Conservation (phyloP, 2,329 filamentous ascomycete species). For the Sarocladium kiliense region DNA sequence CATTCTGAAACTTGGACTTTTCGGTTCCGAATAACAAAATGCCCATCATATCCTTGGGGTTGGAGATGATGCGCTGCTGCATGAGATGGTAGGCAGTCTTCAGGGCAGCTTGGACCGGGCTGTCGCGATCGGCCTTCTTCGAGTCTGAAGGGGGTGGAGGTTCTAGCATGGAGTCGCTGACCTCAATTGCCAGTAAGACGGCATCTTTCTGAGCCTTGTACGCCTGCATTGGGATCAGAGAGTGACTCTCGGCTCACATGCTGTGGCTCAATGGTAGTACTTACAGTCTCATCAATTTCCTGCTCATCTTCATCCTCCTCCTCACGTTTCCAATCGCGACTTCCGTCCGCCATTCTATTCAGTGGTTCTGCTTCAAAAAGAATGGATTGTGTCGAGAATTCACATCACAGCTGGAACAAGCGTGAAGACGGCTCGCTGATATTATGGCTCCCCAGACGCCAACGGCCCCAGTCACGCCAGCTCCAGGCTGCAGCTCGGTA, state of each 20-base stretch:
- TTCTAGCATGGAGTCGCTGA: slow-evolving; percentile 82
- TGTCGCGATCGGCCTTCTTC: slow-evolving; percentile 75
- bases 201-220: slow-evolving; percentile 95
- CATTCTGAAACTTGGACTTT: slow-evolving; percentile 71
- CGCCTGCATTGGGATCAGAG: slow-evolving; percentile 44
- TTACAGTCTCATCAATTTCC: slow-evolving; percentile 58
- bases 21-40: slow-evolving; percentile 88
- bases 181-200: slow-evolving; percentile 92
- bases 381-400: slow-evolving; percentile 12
- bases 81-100: slow-evolving; percentile 94
- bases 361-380: background rate
- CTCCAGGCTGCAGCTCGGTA: slow-evolving; percentile 15
- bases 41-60: slow-evolving; percentile 95
- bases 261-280: slow-evolving; percentile 15
- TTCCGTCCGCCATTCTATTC: slow-evolving; percentile 25
- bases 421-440: slow-evolving; percentile 1
- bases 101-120: slow-evolving; percentile 74
- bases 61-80: slow-evolving; percentile 97
- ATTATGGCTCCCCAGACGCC: background rate
- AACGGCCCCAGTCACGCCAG: slow-evolving; percentile 15
- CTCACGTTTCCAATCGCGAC: slow-evolving; percentile 40
- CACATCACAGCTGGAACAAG: slow-evolving; percentile 15
- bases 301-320: slow-evolving; percentile 62
- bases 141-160: slow-evolving; percentile 57
- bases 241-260: background rate